These are phyloP conservation scores for Chaetomium olivaceum DNA, from an alignment of 2,329 filamentous ascomycete species.

Conservation along the genomic window DNA sequence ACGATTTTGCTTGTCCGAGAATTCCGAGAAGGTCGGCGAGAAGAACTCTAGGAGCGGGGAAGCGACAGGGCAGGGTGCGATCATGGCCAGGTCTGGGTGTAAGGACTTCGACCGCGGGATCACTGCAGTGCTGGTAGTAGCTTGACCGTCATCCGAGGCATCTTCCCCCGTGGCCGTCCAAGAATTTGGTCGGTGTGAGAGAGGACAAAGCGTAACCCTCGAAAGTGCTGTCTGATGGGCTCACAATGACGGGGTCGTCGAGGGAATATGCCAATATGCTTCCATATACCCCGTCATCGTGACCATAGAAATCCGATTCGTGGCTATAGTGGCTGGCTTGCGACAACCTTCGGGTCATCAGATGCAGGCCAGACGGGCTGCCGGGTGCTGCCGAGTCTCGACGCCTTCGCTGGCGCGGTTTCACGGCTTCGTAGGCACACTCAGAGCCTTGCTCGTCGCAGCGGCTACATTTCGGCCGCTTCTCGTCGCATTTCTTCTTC, in stretches of 20 bases:
- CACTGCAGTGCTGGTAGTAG: conserved; percentile 12
- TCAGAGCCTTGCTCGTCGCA: conserved; percentile 51
- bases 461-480: conserved; percentile 51
- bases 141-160: conserved; percentile 5
- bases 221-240: conserved; percentile 23
- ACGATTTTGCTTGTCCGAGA: conserved; percentile 55
- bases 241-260: conserved; percentile 22
- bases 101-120: conserved; percentile 31
- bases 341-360: conserved; percentile 26
- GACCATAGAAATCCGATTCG: conserved; percentile 9
- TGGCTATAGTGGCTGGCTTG: conserved; percentile 27
- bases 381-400: conserved; percentile 36
- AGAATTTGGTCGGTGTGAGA: conserved; percentile 18
- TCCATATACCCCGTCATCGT: conserved; percentile 4
- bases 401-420: conserved; percentile 45
- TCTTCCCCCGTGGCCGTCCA: conserved; percentile 7
- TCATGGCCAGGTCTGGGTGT: conserved; percentile 45
- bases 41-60: conserved; percentile 53
- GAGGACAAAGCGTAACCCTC: conserved; percentile 19
- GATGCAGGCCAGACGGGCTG: conserved; percentile 6
- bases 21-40: conserved; percentile 57
- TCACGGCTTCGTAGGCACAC: conserved; percentile 53
- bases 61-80: conserved; percentile 42
- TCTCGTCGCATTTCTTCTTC: conserved; percentile 62
- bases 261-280: conserved; percentile 10